Base-by-base conservation (phyloP, 495 filamentous ascomycete species). In the Arthonia radiata region DNA sequence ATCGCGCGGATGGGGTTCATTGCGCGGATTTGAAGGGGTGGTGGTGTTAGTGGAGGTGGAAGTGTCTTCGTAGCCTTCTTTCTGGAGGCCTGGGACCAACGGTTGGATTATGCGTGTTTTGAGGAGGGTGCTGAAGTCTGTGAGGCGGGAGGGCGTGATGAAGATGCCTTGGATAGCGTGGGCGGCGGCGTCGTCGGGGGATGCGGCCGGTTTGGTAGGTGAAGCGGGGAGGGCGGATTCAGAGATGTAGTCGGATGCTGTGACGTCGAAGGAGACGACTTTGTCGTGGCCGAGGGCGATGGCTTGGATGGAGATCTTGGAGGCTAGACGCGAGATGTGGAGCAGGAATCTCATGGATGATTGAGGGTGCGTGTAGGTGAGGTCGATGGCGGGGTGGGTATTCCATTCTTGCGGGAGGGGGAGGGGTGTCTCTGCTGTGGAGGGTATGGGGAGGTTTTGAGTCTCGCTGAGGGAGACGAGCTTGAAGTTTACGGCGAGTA, bases 321-420 rank as follows among this genome's bases (percentile, higher is more conserved):
- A 57, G 26, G 80, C 81, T 23, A 94, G 55, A 9, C 83, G 67
- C 48, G 67, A 73, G 35, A 83, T 48, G 42, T 78, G 81, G 27
- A 94, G 39, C 7, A 93, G 53, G 41, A 71, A 94, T 33, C 72
- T 58, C 56, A 86, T 75, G 9, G 81, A 65, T 1, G 80, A 89
- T 44, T 93, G 78, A n/a, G 63, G 49, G 40, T 92, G 89, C 2
- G 69, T 62, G 52, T 94, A 97, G 26, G 71, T 59, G 47, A 71
- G 73, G 21, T 58, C 49, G 7, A 59, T 62, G 36, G 53, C 55
- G 33, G 59, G 59, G 13, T 53, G 53, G 18, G 60, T 49, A 46
- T 90, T 90, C 81, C 81, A 92, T 54, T 67, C 56, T 11, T 56
- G 13, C 3, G 76, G 74, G 5, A 97, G 61, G n/a, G 68, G 56